Percentiles rank a stretch among this genome's conserved stretches.
These are phyloP conservation scores for Pestalotiopsis sp. DNA, from an alignment of 2,329 filamentous ascomycete genomes.

Conservation along the genomic window DNA sequence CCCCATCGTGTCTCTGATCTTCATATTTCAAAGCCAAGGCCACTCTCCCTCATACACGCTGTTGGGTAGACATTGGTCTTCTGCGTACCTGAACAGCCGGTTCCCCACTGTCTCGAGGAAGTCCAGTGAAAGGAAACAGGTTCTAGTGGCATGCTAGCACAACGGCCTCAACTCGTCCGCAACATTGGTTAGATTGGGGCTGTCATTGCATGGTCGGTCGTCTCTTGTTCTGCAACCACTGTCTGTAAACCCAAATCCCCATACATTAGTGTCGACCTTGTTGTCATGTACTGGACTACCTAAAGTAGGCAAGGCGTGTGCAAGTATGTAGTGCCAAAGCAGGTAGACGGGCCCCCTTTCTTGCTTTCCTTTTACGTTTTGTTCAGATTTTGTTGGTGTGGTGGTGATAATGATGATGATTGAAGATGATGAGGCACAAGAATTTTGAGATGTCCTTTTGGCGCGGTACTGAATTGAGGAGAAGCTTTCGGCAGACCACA, in stretches of 20 bases:
- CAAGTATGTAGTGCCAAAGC: background rate
- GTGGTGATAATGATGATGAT: background rate
- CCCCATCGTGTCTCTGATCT: background rate
- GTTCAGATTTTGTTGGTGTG: background rate
- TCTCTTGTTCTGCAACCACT: background rate
- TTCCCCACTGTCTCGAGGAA: conserved; percentile 9
- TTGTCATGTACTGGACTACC: background rate
- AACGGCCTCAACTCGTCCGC: conserved; percentile 7
- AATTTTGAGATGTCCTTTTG: background rate
- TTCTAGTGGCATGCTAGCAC: conserved; percentile 12
- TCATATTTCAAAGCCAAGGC: background rate
- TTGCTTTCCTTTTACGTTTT: background rate
- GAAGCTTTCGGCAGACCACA: background rate
- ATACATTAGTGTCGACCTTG: conserved; percentile 1
- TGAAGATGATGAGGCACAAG: background rate
- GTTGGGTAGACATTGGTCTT: background rate
- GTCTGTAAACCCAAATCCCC: conserved; percentile 1
- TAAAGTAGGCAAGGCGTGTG: background rate
- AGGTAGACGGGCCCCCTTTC: background rate
- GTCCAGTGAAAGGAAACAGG: conserved; percentile 11
- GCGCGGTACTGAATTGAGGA: background rate
- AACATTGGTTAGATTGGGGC: conserved; percentile 6
- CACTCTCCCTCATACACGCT: background rate
- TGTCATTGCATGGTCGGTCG: conserved; percentile 2
- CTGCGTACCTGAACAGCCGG: background rate